These are phyloP conservation scores for Populus euphratica DNA, from an alignment of 345 rosid species.

Conservation along the genomic window DNA sequence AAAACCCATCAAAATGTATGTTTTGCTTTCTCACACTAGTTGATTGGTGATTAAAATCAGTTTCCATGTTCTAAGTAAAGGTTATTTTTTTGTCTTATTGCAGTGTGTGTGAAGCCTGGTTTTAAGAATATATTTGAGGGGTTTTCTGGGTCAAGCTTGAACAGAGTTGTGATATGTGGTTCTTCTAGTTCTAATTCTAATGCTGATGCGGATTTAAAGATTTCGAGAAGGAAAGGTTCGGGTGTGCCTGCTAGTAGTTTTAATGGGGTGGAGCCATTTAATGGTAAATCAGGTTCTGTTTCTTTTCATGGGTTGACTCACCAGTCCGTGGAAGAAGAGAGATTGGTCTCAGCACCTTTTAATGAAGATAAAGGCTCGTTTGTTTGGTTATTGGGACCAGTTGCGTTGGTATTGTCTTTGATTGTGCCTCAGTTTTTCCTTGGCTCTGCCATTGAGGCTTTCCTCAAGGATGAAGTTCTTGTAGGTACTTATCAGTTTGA, in stretches of 20 bases:
- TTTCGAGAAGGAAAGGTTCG: constrained; percentile 10
- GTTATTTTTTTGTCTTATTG: constrained; percentile 1
- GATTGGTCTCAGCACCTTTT: constrained; percentile 63
- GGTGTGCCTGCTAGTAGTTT: constrained; percentile 19
- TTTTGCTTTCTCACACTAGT: neutral
- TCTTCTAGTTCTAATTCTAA: constrained; percentile 34
- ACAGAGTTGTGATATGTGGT: constrained; percentile 15
- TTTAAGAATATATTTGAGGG: constrained; percentile 5
- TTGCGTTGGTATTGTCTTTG: constrained; percentile 54
- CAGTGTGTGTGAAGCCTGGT: constrained; percentile 27
- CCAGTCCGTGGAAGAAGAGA: constrained; percentile 70
- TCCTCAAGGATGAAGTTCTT: constrained; percentile 50
- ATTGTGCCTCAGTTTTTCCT: constrained; percentile 73
- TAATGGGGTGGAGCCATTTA: constrained; percentile 54
- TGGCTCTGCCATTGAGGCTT: constrained; percentile 45
- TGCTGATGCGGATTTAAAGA: constrained; percentile 13
- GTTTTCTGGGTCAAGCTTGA: constrained; percentile 15
- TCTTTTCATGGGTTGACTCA: constrained; percentile 71
- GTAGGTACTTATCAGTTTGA: constrained; percentile 27
- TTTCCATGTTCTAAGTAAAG: neutral
- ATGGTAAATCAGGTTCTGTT: constrained; percentile 77
- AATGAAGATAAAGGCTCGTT: constrained; percentile 60
- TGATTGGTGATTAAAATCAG: neutral
- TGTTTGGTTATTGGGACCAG: constrained; percentile 74
- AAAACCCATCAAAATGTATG: constrained; percentile 30